Percentiles rank a stretch among this genome's conserved stretches.
Evolutionary conservation across 1,284 basidiomycete species (phyloP).

Genomic region (Inonotus obliquus): DNA sequence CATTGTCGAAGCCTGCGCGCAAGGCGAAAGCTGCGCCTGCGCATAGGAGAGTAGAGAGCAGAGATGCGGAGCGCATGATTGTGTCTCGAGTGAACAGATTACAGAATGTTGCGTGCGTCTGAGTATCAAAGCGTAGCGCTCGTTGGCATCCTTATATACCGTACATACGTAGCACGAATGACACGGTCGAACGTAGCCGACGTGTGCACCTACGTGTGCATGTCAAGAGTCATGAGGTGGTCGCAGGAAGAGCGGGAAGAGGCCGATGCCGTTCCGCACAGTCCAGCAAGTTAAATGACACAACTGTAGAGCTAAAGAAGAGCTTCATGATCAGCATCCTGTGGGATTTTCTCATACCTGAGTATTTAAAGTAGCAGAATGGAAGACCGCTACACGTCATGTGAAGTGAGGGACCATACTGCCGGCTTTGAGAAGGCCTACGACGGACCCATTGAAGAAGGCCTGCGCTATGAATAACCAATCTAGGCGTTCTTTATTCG

Average conservation of each 20-base stretch:
- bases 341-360: background rate
- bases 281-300: background rate
- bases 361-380: background rate
- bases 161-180: background rate
- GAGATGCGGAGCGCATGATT: slow-evolving; percentile 5
- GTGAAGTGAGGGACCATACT: background rate
- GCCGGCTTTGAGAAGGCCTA: background rate
- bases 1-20: slow-evolving; percentile 36
- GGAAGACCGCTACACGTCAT: background rate
- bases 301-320: background rate
- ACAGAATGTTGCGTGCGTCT: background rate
- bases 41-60: slow-evolving; percentile 20
- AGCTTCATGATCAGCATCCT: background rate
- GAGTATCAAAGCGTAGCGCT: background rate
- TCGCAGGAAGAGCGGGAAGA: background rate
- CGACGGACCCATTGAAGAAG: background rate
- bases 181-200: background rate
- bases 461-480: background rate
- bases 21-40: slow-evolving; percentile 23
- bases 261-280: background rate
- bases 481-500: background rate
- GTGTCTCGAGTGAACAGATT: background rate
- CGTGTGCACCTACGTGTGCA: background rate
- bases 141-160: background rate
- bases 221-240: background rate